phyloP scores from a whole-genome alignment of 2,329 filamentous ascomycete species.

The Pseudogymnoascus sp. region DNA sequence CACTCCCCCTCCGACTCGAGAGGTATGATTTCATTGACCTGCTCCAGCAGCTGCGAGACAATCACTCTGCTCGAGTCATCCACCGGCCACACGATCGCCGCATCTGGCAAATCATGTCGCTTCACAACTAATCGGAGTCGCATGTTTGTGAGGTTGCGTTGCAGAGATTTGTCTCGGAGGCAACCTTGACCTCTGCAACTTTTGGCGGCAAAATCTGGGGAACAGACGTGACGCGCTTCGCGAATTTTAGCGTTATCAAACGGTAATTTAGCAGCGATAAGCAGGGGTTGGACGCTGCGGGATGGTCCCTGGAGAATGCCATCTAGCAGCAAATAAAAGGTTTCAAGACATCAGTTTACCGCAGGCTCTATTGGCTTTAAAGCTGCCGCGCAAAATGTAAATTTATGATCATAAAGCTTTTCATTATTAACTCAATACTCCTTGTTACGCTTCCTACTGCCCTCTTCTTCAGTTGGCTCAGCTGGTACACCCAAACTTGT shows the following conservation, averaged over 20 bases:
- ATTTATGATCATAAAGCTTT: conserved; percentile 3
- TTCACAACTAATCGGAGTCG: conserved; percentile 66
- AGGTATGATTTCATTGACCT: conserved; percentile 71
- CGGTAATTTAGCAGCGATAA: conserved; percentile 1
- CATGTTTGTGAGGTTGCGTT: conserved; percentile 35
- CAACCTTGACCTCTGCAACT: background rate
- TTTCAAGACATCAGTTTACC: background rate
- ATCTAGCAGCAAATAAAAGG: background rate
- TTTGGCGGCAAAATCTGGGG: conserved; percentile 8
- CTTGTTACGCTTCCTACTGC: background rate
- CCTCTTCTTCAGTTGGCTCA: conserved; percentile 15
- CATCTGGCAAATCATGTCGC: conserved; percentile 64
- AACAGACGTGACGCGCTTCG: background rate
- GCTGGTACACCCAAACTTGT: conserved; percentile 25
- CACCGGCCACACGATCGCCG: conserved; percentile 63
- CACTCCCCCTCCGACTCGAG: conserved; percentile 66
- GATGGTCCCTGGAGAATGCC: background rate
- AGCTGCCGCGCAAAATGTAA: background rate
- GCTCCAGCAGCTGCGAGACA: conserved; percentile 64
- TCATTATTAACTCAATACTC: conserved; percentile 6
- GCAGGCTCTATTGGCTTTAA: background rate
- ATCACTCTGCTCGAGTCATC: conserved; percentile 52
- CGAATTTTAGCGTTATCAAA: conserved; percentile 6
- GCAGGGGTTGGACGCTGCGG: background rate
- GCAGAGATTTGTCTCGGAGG: background rate